Evolutionary conservation across 441 rosid species (phyloP).

Genomic region (Gossypium lobatum): DNA sequence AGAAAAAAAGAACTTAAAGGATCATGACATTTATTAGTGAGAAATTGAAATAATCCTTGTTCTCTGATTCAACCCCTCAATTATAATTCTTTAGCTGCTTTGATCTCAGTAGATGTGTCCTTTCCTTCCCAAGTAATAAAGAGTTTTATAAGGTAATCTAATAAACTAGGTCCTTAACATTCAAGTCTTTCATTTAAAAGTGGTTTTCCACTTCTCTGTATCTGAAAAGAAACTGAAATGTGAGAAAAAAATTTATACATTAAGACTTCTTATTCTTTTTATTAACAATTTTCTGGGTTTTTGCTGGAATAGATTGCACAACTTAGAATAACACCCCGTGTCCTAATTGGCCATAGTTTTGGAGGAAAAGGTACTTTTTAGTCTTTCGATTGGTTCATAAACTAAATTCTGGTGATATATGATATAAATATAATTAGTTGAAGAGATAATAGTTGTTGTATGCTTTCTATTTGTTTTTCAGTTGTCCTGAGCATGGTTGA

Average conservation of each 20-base stretch:
- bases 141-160: neutral
- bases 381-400: neutral
- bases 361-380: conserved; percentile 81
- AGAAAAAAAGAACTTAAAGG: neutral
- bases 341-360: conserved; percentile 94
- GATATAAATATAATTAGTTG: neutral
- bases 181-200: neutral
- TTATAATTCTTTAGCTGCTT: neutral
- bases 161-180: neutral
- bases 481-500: conserved; percentile 96
- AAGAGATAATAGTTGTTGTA: neutral
- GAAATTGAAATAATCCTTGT: neutral
- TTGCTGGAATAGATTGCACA: conserved; percentile 50
- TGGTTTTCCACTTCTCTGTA: neutral
- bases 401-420: neutral
- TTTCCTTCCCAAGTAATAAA: neutral
- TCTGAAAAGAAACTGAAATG: neutral
- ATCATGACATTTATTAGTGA: neutral
- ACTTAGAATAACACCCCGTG: conserved; percentile 76
- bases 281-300: neutral
- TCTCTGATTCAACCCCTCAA: neutral
- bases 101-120: neutral
- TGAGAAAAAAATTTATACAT: neutral
- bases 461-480: conserved; percentile 26
- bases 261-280: neutral